Base-by-base conservation (phyloP, 805 yeast genomes). In the Jamesozyma lodderae region DNA sequence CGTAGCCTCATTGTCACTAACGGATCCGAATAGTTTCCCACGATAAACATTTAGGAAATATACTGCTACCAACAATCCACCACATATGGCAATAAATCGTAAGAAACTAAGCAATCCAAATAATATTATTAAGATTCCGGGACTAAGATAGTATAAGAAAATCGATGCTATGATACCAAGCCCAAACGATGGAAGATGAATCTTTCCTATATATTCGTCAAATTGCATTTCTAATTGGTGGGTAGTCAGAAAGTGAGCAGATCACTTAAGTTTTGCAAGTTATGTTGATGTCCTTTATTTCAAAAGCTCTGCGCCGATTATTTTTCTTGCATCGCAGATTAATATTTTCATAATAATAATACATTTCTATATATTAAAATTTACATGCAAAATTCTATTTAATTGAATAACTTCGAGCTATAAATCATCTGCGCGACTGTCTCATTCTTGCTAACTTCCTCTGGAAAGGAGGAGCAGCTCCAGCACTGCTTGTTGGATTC, bases 401-500 rank as follows among this genome's bases (percentile, higher is more conserved):
- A n/a, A n/a, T n/a, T n/a, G n/a, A n/a, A n/a, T n/a, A n/a, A n/a
- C n/a, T n/a, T n/a, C n/a, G n/a, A n/a, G n/a, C n/a, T n/a, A n/a
- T n/a, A n/a, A n/a, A 14, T 31, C 38, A 46, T 23, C 62, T 49
- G 42, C 60, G 51, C 19, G 57, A 41, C 15, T 43, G 47, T 41
- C 60, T 51, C 60, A 56, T 56, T 36, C 62, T 48, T 15, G 62
- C 61, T 16, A 57, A 30, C 28, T 44, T 46, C 35, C 62, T 53
- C 16, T 33, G 33, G 14, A 33, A 33, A 19, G 36, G 20, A 21
- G 15, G 33, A 18, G 38, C 41, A 17, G 41, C 36, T 22, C 19
- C 23, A n/a, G 8, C 17, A 17, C 8, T 21, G 20, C 8, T 32
- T 26, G 20, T 36, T 14, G 25, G 25, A 11, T 14, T 35, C 13